A percentile compares a stretch with the other conserved stretches of the same genome.
Evolutionary conservation across 2,329 filamentous ascomycete species (phyloP).

Genomic region (Fusarium algeriense): DNA sequence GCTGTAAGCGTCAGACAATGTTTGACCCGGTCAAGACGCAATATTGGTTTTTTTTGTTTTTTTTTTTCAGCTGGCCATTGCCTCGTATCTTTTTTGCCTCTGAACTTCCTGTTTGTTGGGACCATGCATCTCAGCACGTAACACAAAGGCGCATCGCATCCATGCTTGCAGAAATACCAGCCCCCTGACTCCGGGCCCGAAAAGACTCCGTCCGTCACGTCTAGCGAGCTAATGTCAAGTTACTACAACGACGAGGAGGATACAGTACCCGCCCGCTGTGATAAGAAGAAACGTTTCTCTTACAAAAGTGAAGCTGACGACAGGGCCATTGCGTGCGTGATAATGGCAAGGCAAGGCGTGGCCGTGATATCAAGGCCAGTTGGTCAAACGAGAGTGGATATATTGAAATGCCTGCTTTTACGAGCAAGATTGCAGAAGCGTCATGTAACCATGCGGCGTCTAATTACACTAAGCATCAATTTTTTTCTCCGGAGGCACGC

Average conservation of each 20-base stretch:
- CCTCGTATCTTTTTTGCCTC: neutral
- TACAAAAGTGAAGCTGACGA: neutral
- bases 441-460: conserved; percentile 34
- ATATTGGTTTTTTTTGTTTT: too few relatives aligned
- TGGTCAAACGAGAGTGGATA: conserved; percentile 1
- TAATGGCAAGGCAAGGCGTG: neutral
- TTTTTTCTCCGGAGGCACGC: conserved; percentile 3
- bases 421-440: conserved; percentile 25
- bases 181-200: neutral
- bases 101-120: conserved; percentile 9
- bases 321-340: neutral
- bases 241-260: conserved; percentile 2
- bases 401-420: conserved; percentile 2
- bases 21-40: neutral
- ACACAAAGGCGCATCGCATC: conserved; percentile 12
- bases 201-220: conserved; percentile 1
- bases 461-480: neutral
- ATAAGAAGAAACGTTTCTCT: neutral
- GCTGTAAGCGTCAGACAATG: conserved; percentile 4
- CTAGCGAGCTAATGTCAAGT: conserved; percentile 22
- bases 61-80: conserved; percentile 2
- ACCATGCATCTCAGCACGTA: conserved; percentile 17
- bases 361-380: conserved; percentile 1
- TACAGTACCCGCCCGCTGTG: conserved; percentile 17
- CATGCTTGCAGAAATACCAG: conserved; percentile 9